Conservation (phyloP, 1,139 yeast genomes). For the Ogataea hybrid region DNA sequence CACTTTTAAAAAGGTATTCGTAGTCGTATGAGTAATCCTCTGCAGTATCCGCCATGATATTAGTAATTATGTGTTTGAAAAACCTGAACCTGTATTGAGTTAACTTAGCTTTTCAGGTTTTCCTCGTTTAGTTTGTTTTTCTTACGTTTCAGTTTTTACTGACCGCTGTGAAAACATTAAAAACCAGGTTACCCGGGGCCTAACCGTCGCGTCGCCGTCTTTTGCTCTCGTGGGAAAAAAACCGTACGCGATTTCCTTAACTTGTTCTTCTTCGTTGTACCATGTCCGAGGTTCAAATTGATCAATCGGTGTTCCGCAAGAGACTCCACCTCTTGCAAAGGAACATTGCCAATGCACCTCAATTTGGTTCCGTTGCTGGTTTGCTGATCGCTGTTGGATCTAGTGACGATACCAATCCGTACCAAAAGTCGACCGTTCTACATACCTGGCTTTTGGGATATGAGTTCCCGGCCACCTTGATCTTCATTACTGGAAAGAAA, state of each 20-base stretch:
- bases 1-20: constrained; percentile 89
- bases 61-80: background rate
- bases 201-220: constrained; percentile 9
- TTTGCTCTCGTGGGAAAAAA: constrained; percentile 4
- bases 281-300: constrained; percentile 36
- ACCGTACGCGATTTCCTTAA: background rate
- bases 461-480: constrained; percentile 88
- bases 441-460: constrained; percentile 95
- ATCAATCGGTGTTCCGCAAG: constrained; percentile 34
- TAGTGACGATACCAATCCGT: constrained; percentile 83
- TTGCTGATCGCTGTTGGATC: constrained; percentile 77
- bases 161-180: constrained; percentile 1
- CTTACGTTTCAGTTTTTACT: constrained; percentile 8
- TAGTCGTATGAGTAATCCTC: constrained; percentile 90
- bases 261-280: constrained; percentile 4
- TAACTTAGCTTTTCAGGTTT: background rate
- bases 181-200: constrained; percentile 10
- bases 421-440: constrained; percentile 81
- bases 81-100: background rate
- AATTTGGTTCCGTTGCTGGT: constrained; percentile 51
- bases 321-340: constrained; percentile 43
- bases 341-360: constrained; percentile 37
- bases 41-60: constrained; percentile 34
- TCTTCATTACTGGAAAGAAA: constrained; percentile 62
- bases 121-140: constrained; percentile 8